phyloP scores from a whole-genome alignment of 768 basidiomycete species.

The Pholiota conissans region DNA sequence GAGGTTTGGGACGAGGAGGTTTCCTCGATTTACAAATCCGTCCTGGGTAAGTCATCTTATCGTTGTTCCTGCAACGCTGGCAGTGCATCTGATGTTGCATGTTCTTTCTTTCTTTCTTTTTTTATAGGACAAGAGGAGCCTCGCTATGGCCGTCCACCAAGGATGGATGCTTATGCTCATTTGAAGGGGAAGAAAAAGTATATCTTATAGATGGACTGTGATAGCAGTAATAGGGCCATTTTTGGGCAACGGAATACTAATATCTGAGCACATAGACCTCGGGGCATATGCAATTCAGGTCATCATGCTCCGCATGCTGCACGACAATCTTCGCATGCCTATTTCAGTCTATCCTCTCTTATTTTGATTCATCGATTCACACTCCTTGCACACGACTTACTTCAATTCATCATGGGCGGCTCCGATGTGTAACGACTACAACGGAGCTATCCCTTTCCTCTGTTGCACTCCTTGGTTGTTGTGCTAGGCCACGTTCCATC shows the following conservation, averaged over 20 bases:
- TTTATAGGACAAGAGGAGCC: constrained; percentile 48
- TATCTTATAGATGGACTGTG: constrained; percentile 25
- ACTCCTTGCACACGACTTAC: not conserved
- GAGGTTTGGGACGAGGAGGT: constrained; percentile 72
- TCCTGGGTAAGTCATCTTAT: constrained; percentile 57
- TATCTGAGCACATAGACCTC: not conserved
- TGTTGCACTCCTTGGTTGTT: not conserved
- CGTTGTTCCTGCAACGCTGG: constrained; percentile 14
- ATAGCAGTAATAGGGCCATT: constrained; percentile 3
- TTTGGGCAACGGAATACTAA: constrained; percentile 13
- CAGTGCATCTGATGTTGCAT: constrained; percentile 11
- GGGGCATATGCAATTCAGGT: not conserved
- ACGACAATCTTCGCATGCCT: not conserved
- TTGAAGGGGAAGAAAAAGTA: constrained; percentile 49
- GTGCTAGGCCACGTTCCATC: constrained; percentile 10
- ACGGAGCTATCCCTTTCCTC: not conserved
- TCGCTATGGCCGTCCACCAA: constrained; percentile 52
- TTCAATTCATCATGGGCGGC: constrained; percentile 5
- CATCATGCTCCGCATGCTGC: not conserved
- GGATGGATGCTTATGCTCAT: constrained; percentile 54
- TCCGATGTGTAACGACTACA: not conserved
- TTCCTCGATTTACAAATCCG: constrained; percentile 58
- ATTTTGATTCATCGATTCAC: not conserved
- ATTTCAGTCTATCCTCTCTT: not conserved
- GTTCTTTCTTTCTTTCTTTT: constrained; percentile 10